Evolutionary conservation across 1,284 basidiomycete species (phyloP).

Genomic region (Malassezia vespertilionis): DNA sequence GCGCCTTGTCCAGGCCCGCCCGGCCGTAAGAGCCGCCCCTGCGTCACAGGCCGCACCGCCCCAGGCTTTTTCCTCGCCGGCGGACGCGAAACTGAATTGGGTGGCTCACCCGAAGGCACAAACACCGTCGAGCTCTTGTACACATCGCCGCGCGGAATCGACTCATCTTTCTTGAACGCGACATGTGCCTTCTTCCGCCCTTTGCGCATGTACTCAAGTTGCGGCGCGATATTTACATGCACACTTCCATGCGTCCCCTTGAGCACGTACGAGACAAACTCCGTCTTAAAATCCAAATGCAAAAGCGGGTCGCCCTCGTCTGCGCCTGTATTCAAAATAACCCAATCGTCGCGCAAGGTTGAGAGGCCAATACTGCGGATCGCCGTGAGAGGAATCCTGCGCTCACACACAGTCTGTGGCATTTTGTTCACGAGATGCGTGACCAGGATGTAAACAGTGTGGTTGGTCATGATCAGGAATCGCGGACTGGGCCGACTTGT

Average conservation of each 20-base stretch:
- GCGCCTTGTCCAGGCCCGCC: too few relatives aligned
- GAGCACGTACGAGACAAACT: slow-evolving; percentile 71
- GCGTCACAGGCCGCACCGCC: slow-evolving; percentile 17
- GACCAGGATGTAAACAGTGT: slow-evolving; percentile 74
- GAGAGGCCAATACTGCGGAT: slow-evolving; percentile 79
- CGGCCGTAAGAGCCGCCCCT: slow-evolving; percentile 9
- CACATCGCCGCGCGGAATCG: slow-evolving; percentile 61
- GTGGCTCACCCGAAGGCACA: slow-evolving; percentile 75
- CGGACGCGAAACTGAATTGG: slow-evolving; percentile 67
- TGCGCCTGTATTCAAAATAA: slow-evolving; percentile 56
- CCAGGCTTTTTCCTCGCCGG: slow-evolving; percentile 55
- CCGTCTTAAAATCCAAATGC: slow-evolving; percentile 90
- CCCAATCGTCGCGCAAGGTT: slow-evolving; percentile 83
- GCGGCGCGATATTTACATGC: slow-evolving; percentile 51
- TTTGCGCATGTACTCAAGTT: slow-evolving; percentile 70
- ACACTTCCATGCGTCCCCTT: slow-evolving; percentile 69
- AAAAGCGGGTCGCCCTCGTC: slow-evolving; percentile 78
- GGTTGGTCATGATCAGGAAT: slow-evolving; percentile 76
- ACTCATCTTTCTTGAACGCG: slow-evolving; percentile 80
- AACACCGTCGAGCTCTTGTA: slow-evolving; percentile 92
- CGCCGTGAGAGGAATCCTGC: slow-evolving; percentile 76
- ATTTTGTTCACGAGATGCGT: slow-evolving; percentile 54
- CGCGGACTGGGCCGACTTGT: slow-evolving; percentile 87
- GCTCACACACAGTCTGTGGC: slow-evolving; percentile 59
- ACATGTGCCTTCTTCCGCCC: slow-evolving; percentile 87